These are phyloP conservation scores for Penicillium manginii DNA, from an alignment of 495 filamentous ascomycete genomes.

Conservation along the genomic window DNA sequence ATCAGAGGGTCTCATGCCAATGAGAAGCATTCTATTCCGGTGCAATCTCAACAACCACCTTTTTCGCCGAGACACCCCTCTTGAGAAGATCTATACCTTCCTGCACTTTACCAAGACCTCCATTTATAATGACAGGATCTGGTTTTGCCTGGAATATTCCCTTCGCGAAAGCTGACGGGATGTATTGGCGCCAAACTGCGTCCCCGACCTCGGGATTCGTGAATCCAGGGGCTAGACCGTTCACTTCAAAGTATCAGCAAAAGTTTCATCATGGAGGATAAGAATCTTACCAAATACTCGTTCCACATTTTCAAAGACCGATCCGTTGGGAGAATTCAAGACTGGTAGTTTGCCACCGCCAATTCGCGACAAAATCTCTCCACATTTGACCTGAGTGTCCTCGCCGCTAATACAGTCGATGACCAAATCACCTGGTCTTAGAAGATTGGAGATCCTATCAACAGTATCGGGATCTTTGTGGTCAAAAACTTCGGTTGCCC, in stretches of 20 bases:
- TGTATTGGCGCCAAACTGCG: constrained; percentile 34
- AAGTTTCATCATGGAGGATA: background rate
- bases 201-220: constrained; percentile 18
- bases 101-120: constrained; percentile 46
- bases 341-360: constrained; percentile 39
- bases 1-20: background rate
- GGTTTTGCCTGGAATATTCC: constrained; percentile 37
- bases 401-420: constrained; percentile 26
- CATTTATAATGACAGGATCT: constrained; percentile 38
- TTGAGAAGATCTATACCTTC: constrained; percentile 38
- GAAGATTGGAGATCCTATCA: constrained; percentile 17
- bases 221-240: constrained; percentile 9
- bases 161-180: constrained; percentile 35
- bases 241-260: constrained; percentile 10
- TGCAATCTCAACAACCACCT: constrained; percentile 42
- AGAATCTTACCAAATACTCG: constrained; percentile 13
- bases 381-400: constrained; percentile 22
- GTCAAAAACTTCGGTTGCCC: constrained; percentile 42
- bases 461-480: constrained; percentile 34
- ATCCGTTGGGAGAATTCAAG: background rate
- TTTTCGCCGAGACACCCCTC: constrained; percentile 46
- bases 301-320: constrained; percentile 17
- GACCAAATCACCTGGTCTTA: constrained; percentile 26
- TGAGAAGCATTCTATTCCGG: background rate
- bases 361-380: constrained; percentile 32